Evolutionary conservation across 108 stramenopile genomes (phyloP).

Genomic region (Nannochloropsis gaditana): DNA sequence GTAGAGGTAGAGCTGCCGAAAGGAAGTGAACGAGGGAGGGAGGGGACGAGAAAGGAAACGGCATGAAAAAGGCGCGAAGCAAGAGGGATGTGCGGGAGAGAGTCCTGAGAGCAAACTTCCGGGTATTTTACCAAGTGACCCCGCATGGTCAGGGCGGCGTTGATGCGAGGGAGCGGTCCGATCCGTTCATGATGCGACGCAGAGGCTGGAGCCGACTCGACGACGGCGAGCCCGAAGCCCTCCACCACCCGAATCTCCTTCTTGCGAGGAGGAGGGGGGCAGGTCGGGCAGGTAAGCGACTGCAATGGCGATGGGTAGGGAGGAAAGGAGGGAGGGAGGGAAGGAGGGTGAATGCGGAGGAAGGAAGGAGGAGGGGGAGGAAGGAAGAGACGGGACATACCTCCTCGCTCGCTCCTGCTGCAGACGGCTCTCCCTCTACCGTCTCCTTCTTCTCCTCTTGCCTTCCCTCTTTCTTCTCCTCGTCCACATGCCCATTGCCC

Average conservation of each 20-base stretch:
- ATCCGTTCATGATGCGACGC: constrained; percentile 22
- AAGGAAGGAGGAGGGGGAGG: not conserved
- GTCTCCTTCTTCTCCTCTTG: not conserved
- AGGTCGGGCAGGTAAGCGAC: not conserved
- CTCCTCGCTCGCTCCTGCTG: not conserved
- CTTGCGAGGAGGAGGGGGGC: not conserved
- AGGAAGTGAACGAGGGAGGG: not conserved
- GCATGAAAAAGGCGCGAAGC: not conserved
- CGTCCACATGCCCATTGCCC: not conserved
- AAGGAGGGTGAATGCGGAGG: not conserved
- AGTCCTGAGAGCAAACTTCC: not conserved
- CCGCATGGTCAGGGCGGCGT: constrained; percentile 46
- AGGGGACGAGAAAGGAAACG: not conserved
- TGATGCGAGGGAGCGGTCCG: constrained; percentile 46
- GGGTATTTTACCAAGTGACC: constrained; percentile 13
- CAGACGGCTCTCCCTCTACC: not conserved
- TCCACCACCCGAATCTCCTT: not conserved
- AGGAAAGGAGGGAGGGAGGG: not conserved
- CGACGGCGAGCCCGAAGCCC: not conserved
- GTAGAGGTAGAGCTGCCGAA: constrained; percentile 42
- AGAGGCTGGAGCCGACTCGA: not conserved
- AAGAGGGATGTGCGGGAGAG: not conserved
- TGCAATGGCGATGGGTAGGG: not conserved
- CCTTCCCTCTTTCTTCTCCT: not conserved
- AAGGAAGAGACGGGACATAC: not conserved